These are phyloP conservation scores for Globisporangium paroecandrum DNA, from an alignment of 352 stramenopile species.

Conservation along the genomic window DNA sequence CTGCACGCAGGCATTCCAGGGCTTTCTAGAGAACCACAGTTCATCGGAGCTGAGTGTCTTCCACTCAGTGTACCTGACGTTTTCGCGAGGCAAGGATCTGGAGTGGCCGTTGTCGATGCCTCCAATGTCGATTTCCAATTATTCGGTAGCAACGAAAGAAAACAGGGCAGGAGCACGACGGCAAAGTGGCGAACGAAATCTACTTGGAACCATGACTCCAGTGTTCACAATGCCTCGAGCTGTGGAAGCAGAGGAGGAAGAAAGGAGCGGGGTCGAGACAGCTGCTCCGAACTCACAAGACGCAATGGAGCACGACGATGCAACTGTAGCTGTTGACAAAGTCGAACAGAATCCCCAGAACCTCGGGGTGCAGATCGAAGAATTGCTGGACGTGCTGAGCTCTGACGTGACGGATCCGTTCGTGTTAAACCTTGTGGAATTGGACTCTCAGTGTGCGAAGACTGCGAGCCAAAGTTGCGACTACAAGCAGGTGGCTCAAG, in stretches of 20 bases:
- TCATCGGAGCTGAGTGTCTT: constrained; percentile 69
- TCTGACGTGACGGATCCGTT: constrained; percentile 25
- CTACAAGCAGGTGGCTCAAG: constrained; percentile 27
- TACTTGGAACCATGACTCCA: constrained; percentile 17
- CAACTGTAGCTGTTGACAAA: background rate
- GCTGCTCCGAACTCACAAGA: constrained; percentile 17
- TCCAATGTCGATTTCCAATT: constrained; percentile 21
- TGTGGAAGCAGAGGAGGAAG: background rate
- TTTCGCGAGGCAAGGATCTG: constrained; percentile 53
- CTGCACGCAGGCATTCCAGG: constrained; percentile 72
- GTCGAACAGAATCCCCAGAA: background rate
- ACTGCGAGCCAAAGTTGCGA: constrained; percentile 4
- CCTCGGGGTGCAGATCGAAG: constrained; percentile 34
- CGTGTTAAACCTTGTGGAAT: constrained; percentile 16
- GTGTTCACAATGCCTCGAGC: constrained; percentile 22
- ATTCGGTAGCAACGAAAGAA: background rate
- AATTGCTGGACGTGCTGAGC: constrained; percentile 23
- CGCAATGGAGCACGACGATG: constrained; percentile 17
- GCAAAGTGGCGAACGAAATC: background rate
- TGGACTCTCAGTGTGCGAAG: constrained; percentile 21
- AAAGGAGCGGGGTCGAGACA: background rate
- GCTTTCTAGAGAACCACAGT: constrained; percentile 79
- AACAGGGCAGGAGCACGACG: background rate
- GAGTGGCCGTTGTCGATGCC: constrained; percentile 44
- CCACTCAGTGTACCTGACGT: constrained; percentile 66